A percentile compares a stretch with the other conserved stretches of the same genome.
Evolutionary conservation across 1,139 yeast species (phyloP).

Genomic region (Arxiozyma slooffiae): DNA sequence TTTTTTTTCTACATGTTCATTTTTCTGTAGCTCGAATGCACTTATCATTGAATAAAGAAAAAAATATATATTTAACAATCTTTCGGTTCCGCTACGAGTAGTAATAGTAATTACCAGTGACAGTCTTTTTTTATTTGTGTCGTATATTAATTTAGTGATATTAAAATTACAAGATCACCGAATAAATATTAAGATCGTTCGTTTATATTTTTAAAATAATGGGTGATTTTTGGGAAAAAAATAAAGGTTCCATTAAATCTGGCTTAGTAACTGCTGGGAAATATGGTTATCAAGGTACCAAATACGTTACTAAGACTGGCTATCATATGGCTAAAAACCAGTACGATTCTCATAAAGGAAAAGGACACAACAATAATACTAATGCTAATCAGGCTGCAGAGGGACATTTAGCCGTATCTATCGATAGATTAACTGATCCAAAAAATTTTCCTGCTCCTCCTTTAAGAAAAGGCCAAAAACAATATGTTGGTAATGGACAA

Average conservation of each 20-base stretch:
- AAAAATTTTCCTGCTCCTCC: slow-evolving; percentile 48
- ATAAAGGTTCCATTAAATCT: slow-evolving; percentile 37
- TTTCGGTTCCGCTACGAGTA: no score
- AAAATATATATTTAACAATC: no score
- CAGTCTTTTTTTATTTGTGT: neutral
- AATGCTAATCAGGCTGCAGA: slow-evolving; percentile 11
- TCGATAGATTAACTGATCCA: slow-evolving; percentile 34
- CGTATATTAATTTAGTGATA: no score
- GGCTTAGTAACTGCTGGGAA: slow-evolving; percentile 35
- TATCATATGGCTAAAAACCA: slow-evolving; percentile 36
- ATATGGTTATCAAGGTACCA: slow-evolving; percentile 35
- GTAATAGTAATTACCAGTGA: no score
- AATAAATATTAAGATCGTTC: no score
- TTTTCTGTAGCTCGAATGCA: neutral
- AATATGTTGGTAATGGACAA: slow-evolving; percentile 21
- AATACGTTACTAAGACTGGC: slow-evolving; percentile 40
- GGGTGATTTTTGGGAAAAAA: slow-evolving; percentile 41
- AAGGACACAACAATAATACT: slow-evolving; percentile 11
- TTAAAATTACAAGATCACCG: no score
- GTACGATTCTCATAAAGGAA: slow-evolving; percentile 18
- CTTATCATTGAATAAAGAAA: no score
- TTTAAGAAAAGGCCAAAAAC: slow-evolving; percentile 34
- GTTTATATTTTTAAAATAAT: slow-evolving; percentile 5
- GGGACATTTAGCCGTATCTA: slow-evolving; percentile 27
- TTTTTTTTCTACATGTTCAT: neutral